These are phyloP conservation scores for Boletus insuetus DNA, from an alignment of 768 basidiomycete species.

Conservation along the genomic window DNA sequence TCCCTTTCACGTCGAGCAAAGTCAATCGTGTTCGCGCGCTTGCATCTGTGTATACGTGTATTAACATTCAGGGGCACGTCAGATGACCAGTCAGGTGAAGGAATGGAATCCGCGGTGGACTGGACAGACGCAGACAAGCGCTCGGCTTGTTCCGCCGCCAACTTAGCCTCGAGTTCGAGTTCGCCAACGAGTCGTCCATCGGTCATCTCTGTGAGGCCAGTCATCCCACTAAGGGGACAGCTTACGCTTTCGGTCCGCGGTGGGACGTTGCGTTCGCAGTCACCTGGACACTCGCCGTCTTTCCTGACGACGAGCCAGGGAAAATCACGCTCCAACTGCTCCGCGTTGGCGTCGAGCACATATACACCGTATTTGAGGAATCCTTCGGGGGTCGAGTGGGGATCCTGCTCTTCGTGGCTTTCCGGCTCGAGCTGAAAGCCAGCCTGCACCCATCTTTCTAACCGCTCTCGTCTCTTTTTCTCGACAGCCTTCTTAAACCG, in stretches of 20 bases:
- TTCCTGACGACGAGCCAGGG: slow-evolving; percentile 30
- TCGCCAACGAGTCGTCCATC: slow-evolving; percentile 28
- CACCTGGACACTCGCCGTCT: slow-evolving; percentile 24
- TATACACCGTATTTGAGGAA: slow-evolving; percentile 33
- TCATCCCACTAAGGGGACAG: not conserved
- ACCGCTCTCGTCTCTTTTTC: slow-evolving; percentile 52
- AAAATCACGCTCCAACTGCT: slow-evolving; percentile 25
- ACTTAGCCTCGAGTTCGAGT: slow-evolving; percentile 20
- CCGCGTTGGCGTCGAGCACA: slow-evolving; percentile 29
- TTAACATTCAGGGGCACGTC: not conserved
- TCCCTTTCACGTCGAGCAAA: slow-evolving; percentile 83
- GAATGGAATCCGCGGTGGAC: not conserved
- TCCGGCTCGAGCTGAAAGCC: slow-evolving; percentile 10
- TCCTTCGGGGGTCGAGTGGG: slow-evolving; percentile 22
- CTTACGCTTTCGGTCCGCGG: not conserved
- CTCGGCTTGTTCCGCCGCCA: slow-evolving; percentile 4
- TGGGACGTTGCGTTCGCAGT: slow-evolving; percentile 13
- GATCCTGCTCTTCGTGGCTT: slow-evolving; percentile 15
- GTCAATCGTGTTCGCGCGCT: slow-evolving; percentile 61
- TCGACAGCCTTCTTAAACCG: slow-evolving; percentile 64
- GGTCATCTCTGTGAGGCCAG: slow-evolving; percentile 31
- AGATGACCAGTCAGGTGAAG: not conserved
- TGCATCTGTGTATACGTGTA: slow-evolving; percentile 26
- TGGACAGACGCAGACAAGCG: not conserved
- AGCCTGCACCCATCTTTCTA: slow-evolving; percentile 20